Evolutionary conservation across 2,329 filamentous ascomycete genomes (phyloP), one percentile per base, ranked within the genome.

Genomic region (Trichoderma sp.): DNA sequence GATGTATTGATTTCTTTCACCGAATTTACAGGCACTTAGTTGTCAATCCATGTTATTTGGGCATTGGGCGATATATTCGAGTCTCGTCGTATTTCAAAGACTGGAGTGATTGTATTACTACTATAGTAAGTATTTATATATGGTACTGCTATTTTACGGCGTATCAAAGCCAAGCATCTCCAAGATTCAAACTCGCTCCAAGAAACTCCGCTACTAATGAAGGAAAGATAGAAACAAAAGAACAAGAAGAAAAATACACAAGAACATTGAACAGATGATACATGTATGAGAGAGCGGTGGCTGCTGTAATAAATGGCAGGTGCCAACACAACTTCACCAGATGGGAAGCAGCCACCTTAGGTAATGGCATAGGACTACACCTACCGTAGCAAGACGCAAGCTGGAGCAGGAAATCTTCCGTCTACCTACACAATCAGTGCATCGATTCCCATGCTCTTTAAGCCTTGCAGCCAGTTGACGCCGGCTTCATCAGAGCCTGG

Each of bases 341-440:
- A 43, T 39, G 50, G 20, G 64, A 30, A 53, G 64, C 9, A 67
- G 12, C 50, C 20, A 13, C 43, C 43, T 23, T 55, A 57, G 7
- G n/a, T 50, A 53, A 30, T 30, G 28, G 43, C 9, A 30, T 3
- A 23, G 28, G 32, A 59, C 30, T 34, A 59, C 57, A 34, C 32
- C 6, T 53, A 23, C 47, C 47, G n/a, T 53, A 3, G 20, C 47
- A 34, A 34, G 30, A 34, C 11, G 47, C 20, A 59, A 34, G 17
- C 17, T 34, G 5, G 30, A 34, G 57, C 57, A 20, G 57, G 15
- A 39, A 9, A 59, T 3, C 3, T n/a, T 8, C 17, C 39, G 39
- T 20, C 74, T 77, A 86, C 30, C 74, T 77, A 86, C 30, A 86
- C 84, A 73, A 86, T 85, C 74, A 86, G 76, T 73, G 82, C 83